Evolutionary conservation across 495 filamentous ascomycete species (phyloP).

Genomic region (Penicillium mononematosum): DNA sequence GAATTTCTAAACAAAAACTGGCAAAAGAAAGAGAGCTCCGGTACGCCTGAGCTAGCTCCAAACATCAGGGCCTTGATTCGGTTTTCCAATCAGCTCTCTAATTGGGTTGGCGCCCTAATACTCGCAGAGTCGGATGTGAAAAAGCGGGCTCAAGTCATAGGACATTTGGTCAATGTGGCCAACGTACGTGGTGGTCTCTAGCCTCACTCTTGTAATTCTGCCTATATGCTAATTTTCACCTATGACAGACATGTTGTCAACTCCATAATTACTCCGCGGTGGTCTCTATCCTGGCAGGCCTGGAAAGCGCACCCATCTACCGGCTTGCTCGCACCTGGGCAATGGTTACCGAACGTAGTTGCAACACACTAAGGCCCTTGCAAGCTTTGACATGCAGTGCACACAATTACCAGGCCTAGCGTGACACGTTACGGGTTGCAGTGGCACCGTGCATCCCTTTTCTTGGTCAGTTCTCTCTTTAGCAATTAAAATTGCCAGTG

Average conservation of each 20-base stretch:
- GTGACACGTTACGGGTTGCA: conserved; percentile 75
- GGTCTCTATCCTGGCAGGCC: conserved; percentile 87
- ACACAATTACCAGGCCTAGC: conserved; percentile 90
- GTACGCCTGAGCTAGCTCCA: conserved; percentile 74
- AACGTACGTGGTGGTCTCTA: conserved; percentile 54
- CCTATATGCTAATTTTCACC: not conserved
- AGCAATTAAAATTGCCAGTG: not conserved
- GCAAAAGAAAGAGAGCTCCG: conserved; percentile 69
- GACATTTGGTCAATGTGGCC: conserved; percentile 86
- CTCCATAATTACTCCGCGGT: conserved; percentile 93
- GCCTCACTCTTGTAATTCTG: not conserved
- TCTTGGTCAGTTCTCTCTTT: conserved; percentile 61
- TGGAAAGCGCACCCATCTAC: conserved; percentile 84
- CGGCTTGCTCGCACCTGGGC: conserved; percentile 86
- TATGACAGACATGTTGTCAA: conserved; percentile 69
- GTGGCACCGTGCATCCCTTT: conserved; percentile 94
- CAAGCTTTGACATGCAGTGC: conserved; percentile 83
- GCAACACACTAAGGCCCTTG: conserved; percentile 70
- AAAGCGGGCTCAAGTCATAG: conserved; percentile 89
- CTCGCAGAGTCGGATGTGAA: conserved; percentile 82
- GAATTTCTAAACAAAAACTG: conserved; percentile 93
- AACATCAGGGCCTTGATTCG: conserved; percentile 89
- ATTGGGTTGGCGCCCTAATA: conserved; percentile 96
- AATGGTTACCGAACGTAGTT: conserved; percentile 72
- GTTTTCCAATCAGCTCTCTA: conserved; percentile 92